Evolutionary conservation across 2,329 filamentous ascomycete genomes (phyloP), one percentile per base, ranked within the genome.

Genomic region (Fusarium verticillioides): DNA sequence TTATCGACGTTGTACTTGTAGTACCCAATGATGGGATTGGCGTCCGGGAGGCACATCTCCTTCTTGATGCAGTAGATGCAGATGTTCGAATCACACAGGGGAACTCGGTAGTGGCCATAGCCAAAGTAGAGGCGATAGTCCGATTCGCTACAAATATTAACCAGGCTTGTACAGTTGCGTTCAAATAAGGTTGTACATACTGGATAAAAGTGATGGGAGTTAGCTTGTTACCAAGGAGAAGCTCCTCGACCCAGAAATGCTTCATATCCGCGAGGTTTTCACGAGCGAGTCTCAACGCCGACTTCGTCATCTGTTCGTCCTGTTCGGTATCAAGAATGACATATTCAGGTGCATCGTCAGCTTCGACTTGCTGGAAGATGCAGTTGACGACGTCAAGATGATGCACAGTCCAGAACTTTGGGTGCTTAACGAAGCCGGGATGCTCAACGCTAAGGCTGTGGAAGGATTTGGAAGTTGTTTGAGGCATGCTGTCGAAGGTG

Each of bases 31-130:
- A 39, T 49, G 28, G 46, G 43, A 28, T 28, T 12, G 9, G 40
- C 40, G 15, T 16, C 5, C n/a, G 40, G 40, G 13, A 43, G 23
- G n/a, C 9, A 43, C 23, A 23, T 16, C 4, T 23, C n/a, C 2
- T 23, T 0, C 23, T 26, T 6, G 23, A 44, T 26, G 9, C 11
- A 0, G 43, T 44, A 44, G 43, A 19, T 9, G 5, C 0, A 0
- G 23, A 44, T 18, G 0, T 44, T 1, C 7, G 43, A 44, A 26
- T 44, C 6, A 2, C 23, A 8, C 43, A 44, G 43, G 7, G 3
- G 43, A 44, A 44, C 18, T 23, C 9, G 43, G 19, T 19, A 2
- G 10, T 7, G 2, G 23, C 43, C 43, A 4, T 44, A 44, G 23
- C 26, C 9, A n/a, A 43, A 43, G 6, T 16, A 10, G 16, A 26